Evolutionary conservation across 2,329 filamentous ascomycete genomes (phyloP).

Genomic region (Didymella pomorum): DNA sequence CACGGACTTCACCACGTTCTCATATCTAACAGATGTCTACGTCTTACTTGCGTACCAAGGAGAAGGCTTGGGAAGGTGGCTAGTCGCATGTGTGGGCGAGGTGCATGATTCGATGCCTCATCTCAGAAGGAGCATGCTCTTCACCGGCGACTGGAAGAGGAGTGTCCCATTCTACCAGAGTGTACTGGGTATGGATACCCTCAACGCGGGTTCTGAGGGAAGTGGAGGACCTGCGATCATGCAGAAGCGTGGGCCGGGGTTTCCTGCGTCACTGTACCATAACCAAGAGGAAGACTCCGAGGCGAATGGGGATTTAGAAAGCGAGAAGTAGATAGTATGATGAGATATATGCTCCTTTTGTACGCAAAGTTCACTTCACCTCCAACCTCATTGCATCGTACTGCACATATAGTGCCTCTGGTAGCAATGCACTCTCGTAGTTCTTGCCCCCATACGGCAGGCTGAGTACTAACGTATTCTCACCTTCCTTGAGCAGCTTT

Average conservation of each 20-base stretch:
- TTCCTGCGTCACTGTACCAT: background rate
- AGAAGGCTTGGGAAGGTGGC: background rate
- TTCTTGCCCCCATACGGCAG: constrained; percentile 67
- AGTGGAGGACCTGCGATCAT: background rate
- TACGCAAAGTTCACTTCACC: constrained; percentile 49
- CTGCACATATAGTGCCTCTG: constrained; percentile 65
- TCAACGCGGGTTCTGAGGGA: background rate
- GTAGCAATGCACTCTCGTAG: constrained; percentile 64
- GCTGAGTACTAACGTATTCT: constrained; percentile 65
- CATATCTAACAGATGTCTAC: background rate
- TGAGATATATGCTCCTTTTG: too few species aligned
- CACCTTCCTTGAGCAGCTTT: constrained; percentile 57
- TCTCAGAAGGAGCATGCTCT: background rate
- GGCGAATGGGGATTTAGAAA: background rate
- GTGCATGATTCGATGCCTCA: background rate
- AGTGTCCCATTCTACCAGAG: background rate
- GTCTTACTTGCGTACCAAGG: background rate
- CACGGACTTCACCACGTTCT: background rate
- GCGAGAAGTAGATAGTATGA: background rate
- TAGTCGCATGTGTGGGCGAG: background rate
- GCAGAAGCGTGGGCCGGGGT: background rate
- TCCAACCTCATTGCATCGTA: constrained; percentile 71
- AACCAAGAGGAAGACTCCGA: background rate
- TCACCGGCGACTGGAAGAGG: background rate
- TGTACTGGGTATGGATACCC: background rate